These are phyloP conservation scores for Didymella segeticola DNA, from an alignment of 2,329 filamentous ascomycete species.

Conservation along the genomic window DNA sequence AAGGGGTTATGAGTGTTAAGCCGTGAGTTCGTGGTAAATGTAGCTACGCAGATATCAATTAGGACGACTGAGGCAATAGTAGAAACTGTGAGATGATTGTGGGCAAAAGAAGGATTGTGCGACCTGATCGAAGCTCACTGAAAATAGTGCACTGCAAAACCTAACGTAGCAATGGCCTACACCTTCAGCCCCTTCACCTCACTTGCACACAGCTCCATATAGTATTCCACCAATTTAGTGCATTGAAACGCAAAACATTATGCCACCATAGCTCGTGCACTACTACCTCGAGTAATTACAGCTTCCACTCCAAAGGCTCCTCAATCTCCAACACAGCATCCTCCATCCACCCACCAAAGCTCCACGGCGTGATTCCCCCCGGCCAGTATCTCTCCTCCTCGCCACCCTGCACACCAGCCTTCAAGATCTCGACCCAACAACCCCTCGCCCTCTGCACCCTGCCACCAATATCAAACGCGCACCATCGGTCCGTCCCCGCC, in stretches of 20 bases:
- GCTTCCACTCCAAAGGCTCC: constrained; percentile 35
- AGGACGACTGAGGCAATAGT: too few species aligned
- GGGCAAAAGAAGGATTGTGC: background rate
- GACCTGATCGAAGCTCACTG: background rate
- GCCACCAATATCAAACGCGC: constrained; percentile 27
- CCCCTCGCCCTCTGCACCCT: constrained; percentile 32
- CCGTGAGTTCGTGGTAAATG: background rate
- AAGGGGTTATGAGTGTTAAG: background rate
- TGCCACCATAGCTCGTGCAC: background rate
- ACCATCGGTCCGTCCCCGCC: constrained; percentile 37
- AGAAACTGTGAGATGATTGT: background rate
- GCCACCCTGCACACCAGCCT: constrained; percentile 1
- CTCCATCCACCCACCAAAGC: constrained; percentile 40
- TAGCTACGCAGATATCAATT: too few species aligned
- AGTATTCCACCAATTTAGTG: background rate
- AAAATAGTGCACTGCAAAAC: background rate
- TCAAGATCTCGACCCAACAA: constrained; percentile 33
- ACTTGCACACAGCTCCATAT: too few species aligned
- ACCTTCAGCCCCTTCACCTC: background rate
- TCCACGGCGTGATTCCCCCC: constrained; percentile 27
- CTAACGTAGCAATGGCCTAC: background rate
- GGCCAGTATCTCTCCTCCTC: constrained; percentile 31
- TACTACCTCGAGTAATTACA: background rate
- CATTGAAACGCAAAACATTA: background rate
- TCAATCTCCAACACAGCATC: constrained; percentile 33